Percentiles rank a stretch among this genome's conserved stretches.
Conservation (phyloP, 2,329 filamentous ascomycete genomes). For the Botrytis cinerea region DNA sequence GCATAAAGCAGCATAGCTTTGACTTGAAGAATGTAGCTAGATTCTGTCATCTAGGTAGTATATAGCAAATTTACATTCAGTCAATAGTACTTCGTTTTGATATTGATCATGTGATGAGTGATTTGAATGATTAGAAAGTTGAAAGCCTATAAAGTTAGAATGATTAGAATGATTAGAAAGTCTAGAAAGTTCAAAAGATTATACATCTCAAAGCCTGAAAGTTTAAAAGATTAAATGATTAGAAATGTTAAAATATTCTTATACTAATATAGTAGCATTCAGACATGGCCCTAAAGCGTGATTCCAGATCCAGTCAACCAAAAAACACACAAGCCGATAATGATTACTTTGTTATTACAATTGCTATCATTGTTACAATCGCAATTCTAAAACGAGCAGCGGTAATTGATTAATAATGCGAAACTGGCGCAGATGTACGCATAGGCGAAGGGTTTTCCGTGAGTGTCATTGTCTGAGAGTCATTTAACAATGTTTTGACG, state of each 20-base stretch:
- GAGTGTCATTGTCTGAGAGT: background rate
- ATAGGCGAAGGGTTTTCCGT: background rate
- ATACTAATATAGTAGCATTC: no score
- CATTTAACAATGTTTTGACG: background rate
- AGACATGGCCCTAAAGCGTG: background rate
- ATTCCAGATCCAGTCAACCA: background rate
- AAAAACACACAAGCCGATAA: no score
- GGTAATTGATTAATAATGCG: background rate
- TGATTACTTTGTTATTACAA: background rate
- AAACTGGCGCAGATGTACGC: background rate
- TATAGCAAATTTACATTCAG: constrained; percentile 3
- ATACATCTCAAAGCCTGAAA: no score
- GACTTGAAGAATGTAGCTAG: background rate
- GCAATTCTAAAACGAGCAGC: background rate
- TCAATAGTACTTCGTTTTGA: background rate
- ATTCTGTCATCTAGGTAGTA: background rate
- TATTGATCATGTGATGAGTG: background rate
- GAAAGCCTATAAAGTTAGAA: no score
- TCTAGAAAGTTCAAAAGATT: no score
- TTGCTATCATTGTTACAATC: background rate
- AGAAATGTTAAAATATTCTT: no score
- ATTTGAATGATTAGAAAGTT: no score
- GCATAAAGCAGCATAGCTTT: background rate
- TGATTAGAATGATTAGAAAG: no score
- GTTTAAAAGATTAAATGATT: no score